Evolutionary conservation across 805 yeast genomes (phyloP).

Genomic region (Yueomyces sinensis): DNA sequence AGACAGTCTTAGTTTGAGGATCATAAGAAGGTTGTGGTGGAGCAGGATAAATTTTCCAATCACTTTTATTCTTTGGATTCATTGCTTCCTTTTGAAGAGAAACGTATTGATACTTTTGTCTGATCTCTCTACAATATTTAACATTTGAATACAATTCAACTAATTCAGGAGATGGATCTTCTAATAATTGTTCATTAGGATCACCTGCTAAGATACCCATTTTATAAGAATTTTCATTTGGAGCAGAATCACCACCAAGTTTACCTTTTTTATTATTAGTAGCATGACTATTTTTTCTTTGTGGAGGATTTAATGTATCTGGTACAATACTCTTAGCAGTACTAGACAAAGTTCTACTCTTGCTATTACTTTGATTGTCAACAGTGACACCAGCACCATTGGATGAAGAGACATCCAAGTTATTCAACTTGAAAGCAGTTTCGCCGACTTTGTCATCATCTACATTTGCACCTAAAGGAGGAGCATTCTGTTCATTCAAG

Average conservation of each 20-base stretch:
- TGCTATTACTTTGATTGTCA: background rate
- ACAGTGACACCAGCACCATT: background rate
- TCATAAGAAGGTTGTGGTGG: slow-evolving; percentile 91
- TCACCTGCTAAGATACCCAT: slow-evolving; percentile 34
- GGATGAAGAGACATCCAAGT: background rate
- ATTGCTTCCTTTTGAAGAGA: slow-evolving; percentile 63
- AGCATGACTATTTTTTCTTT: background rate
- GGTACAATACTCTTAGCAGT: slow-evolving; percentile 18
- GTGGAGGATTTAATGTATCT: slow-evolving; percentile 4
- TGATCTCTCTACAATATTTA: slow-evolving; percentile 50
- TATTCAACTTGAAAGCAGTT: slow-evolving; percentile 1
- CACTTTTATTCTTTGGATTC: slow-evolving; percentile 69
- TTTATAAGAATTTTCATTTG: slow-evolving; percentile 23
- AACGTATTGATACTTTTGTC: slow-evolving; percentile 59
- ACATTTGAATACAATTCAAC: slow-evolving; percentile 50
- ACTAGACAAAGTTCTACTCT: slow-evolving; percentile 11
- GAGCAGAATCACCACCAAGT: background rate
- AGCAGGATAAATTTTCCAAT: slow-evolving; percentile 79
- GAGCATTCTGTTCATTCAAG: slow-evolving; percentile 13
- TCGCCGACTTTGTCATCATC: slow-evolving; percentile 10
- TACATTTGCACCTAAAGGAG: slow-evolving; percentile 2
- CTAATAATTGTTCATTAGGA: slow-evolving; percentile 30
- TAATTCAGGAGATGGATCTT: slow-evolving; percentile 51
- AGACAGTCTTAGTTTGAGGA: slow-evolving; percentile 40
- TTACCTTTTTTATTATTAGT: background rate